Evolutionary conservation across 345 rosid genomes (phyloP).

Genomic region (Boechera stricta): DNA sequence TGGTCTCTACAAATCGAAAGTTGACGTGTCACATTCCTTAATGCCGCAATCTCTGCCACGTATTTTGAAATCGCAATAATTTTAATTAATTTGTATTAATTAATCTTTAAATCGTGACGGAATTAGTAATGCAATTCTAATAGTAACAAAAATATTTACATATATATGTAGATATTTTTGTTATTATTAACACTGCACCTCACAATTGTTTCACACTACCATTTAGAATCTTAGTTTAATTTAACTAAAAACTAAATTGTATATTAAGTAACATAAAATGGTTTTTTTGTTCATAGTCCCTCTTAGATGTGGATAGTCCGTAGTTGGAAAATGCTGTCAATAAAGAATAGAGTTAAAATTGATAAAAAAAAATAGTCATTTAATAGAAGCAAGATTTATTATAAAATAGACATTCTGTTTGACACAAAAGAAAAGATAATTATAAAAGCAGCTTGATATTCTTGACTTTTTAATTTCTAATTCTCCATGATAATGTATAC

Average conservation of each 20-base stretch:
- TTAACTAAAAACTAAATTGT: no score
- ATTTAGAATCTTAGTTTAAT: no score
- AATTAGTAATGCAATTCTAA: no score
- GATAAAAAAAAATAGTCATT: no score
- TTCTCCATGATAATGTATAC: background rate
- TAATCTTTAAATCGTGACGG: no score
- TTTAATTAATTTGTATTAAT: background rate
- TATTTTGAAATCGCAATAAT: conserved; percentile 11
- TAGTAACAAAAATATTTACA: no score
- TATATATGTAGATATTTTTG: no score
- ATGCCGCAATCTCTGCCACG: conserved; percentile 45
- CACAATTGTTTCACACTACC: no score
- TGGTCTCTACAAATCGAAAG: conserved; percentile 23
- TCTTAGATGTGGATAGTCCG: conserved; percentile 32
- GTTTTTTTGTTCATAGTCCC: conserved; percentile 3
- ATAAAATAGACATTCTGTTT: conserved; percentile 2
- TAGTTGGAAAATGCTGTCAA: conserved; percentile 39
- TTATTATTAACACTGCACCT: no score
- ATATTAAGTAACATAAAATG: background rate
- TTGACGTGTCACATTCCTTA: conserved; percentile 40
- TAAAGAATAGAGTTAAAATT: background rate
- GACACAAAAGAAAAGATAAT: background rate
- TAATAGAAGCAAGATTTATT: conserved; percentile 9
- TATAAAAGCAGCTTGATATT: conserved; percentile 37
- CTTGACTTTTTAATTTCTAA: conserved; percentile 29